Base-by-base conservation (phyloP, 306 rosid genomes). In the Vigna trinervia region DNA sequence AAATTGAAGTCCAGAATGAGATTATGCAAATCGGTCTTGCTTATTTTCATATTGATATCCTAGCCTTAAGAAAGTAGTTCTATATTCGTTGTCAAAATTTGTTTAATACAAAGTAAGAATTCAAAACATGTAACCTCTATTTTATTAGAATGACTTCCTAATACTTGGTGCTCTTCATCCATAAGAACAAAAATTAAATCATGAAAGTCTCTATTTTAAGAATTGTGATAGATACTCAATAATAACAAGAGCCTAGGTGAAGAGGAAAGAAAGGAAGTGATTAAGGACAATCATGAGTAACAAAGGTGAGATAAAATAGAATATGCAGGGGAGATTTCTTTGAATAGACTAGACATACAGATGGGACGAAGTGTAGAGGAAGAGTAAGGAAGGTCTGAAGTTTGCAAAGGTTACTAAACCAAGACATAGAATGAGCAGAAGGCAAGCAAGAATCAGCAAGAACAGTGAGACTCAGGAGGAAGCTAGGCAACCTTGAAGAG, bases 151-250 rank as follows among this genome's bases (percentile, higher is more conserved):
- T 26, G 19, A 17, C 62, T 12, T 1, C 12, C 17, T 12, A 12
- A 41, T 22, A 8, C 58, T 41, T 57, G 67, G 77, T 38, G 43
- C 67, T n/a, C 45, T 74, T 60, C 47, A 46, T 60, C 38, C 54
- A 23, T n/a, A 74, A 28, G 36, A 74, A 47, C 12, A 46, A 38
- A 74, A 30, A 17, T 13, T 50, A 63, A 34, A 26, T 28, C 62
- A 47, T 1, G 57, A 15, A 26, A 62, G 12, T 20, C 28, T 20
- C 50, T 2, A 12, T 28, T 75, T 36, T 11, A 63, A 17, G 12
- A 53, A 17, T 20, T 20, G 28, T 60, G 22, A 60, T 13, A 32
- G 22, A 30, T 30, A 45, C 50, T 20, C 20, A 6, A 30, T 13
- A 30, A 28, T 30, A 60, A 30, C 43, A 12, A 60, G 66, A 60